Base-by-base conservation (phyloP, 148 eudicot genomes). In the Rhododendron mucronatum region DNA sequence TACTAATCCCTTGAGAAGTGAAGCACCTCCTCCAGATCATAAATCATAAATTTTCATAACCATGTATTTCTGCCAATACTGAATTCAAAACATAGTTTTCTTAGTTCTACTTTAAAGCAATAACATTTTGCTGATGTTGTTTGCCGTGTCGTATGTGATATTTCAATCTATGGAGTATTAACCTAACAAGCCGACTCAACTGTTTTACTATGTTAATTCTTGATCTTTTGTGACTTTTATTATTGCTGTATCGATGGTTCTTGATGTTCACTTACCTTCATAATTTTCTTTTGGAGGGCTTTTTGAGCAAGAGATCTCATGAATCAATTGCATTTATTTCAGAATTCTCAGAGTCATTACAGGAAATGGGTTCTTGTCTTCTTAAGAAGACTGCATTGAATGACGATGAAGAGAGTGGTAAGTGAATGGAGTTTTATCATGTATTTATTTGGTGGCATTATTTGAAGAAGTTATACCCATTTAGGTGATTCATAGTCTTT, bases 391-490 rank as follows among this genome's bases (percentile, higher is more conserved):
- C 96, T 79, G 95, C 96, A 53, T 78, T 93, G 73, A 94, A 90
- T 92, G 99, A 97, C 77, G 99, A 97, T 90, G 99, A 97, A 84
- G 98, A 93, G 91, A 88, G 98, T 87, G 99, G 99, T 95, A 51
- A 89, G 95, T 63, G 51, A 61, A 77, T 77, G 30, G 81, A 26
- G 47, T 35, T 37, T 39, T 7, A 37, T 35, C 48, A 14, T 33
- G 78, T 7, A 55, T 21, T 73, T 82, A 44, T 47, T 48, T 78
- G 10, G 12, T 83, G 30, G 77, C 30, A 50, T 65, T 65, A 15
- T 73, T n/a, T 65, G 37, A 45, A 47, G 26, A 78, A 83, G 33
- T 48, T 18, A 18, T 28, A 30, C 39, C 39, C 76, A 71, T 30
- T 13, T 30, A 37, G 69, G 26, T 23, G 73, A 55, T 53, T 39